A percentile compares a stretch with the other conserved stretches of the same genome.
These are phyloP conservation scores for Anaeromyces robustus DNA, from an alignment of 192 early-diverging fungal species.

Conservation along the genomic window DNA sequence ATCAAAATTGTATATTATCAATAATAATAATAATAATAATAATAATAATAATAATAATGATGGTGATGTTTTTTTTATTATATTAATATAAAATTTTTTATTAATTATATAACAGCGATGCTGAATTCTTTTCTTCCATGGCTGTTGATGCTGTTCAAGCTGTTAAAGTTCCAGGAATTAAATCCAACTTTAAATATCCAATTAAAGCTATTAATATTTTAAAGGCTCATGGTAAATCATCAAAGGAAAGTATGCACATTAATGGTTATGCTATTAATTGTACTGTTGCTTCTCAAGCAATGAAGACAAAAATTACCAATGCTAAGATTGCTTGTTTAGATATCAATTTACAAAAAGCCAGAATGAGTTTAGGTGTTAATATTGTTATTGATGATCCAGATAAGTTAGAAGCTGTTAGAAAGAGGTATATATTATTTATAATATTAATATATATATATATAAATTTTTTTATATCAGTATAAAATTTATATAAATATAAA, in stretches of 20 bases:
- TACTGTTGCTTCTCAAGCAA: slow-evolving; percentile 86
- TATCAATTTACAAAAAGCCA: slow-evolving; percentile 95
- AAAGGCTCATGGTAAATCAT: slow-evolving; percentile 91
- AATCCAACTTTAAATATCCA: slow-evolving; percentile 82
- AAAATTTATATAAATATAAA: background rate
- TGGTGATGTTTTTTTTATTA: no score
- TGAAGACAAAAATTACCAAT: slow-evolving; percentile 69
- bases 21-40: background rate
- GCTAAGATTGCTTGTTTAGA: slow-evolving; percentile 96
- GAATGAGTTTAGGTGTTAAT: slow-evolving; percentile 95
- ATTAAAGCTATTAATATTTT: slow-evolving; percentile 95
- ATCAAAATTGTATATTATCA: no score
- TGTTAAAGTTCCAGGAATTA: slow-evolving; percentile 70
- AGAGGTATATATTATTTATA: slow-evolving; percentile 25
- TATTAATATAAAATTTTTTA: no score
- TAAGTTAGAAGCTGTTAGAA: slow-evolving; percentile 90
- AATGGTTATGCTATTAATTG: slow-evolving; percentile 96
- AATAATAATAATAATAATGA: no score
- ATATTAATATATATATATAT: background rate
- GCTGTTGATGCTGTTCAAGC: slow-evolving; percentile 85
- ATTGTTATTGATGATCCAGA: slow-evolving; percentile 98
- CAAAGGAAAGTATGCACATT: slow-evolving; percentile 71
- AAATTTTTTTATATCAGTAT: background rate
- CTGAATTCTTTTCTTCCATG: slow-evolving; percentile 91
- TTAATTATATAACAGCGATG: slow-evolving; percentile 59